Conservation (phyloP, 106 monocot species). For the Acorus gramineus region DNA sequence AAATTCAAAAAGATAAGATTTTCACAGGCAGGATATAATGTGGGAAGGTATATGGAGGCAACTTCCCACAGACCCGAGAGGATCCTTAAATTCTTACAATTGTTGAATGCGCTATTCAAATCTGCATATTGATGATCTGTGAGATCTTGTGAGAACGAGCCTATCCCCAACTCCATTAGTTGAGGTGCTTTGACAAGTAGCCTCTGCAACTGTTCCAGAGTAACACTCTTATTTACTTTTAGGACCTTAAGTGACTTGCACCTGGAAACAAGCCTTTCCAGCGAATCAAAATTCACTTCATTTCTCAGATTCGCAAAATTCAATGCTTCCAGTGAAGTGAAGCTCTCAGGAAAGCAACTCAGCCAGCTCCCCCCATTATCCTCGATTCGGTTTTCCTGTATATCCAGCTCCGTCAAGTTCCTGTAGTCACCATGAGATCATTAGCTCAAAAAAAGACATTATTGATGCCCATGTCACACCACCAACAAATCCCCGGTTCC, state of each 20-base stretch:
- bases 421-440: constrained; percentile 7
- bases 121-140: constrained; percentile 11
- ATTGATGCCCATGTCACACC: too few species aligned
- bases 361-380: constrained; percentile 49
- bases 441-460: not conserved
- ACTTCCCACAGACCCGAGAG: constrained; percentile 44
- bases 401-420: constrained; percentile 47
- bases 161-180: constrained; percentile 50
- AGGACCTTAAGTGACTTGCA: constrained; percentile 35
- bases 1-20: constrained; percentile 34
- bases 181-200: constrained; percentile 38
- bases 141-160: constrained; percentile 24
- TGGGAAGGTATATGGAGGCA: constrained; percentile 24
- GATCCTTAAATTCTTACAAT: constrained; percentile 28
- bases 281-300: constrained; percentile 32
- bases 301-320: constrained; percentile 48
- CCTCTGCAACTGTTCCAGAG: constrained; percentile 26
- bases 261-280: constrained; percentile 51
- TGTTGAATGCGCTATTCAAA: constrained; percentile 19
- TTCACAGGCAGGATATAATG: constrained; percentile 25
- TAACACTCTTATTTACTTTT: constrained; percentile 31
- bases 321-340: constrained; percentile 41
- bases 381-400: constrained; percentile 55
- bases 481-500: not conserved
- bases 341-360: constrained; percentile 48